Percentiles rank a stretch among this genome's conserved stretches.
Conservation (phyloP, 1,284 basidiomycete genomes). For the Ustilago vetiveriae region DNA sequence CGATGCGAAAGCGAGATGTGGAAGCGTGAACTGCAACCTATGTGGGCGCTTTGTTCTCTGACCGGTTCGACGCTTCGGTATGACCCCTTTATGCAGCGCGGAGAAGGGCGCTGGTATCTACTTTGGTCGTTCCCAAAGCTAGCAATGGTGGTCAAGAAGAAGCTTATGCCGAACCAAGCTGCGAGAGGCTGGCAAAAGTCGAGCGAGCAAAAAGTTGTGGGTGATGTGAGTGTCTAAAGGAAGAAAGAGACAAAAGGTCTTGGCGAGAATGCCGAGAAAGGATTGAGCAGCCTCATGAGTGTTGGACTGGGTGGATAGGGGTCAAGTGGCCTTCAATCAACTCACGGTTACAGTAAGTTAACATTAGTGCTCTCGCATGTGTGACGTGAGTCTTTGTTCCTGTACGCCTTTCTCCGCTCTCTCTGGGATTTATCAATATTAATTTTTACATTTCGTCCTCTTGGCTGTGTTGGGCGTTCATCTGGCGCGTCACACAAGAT, state of each 20-base stretch:
- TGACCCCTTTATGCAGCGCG: no score
- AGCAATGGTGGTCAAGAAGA: not conserved
- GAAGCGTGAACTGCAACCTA: no score
- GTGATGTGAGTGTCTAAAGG: not conserved
- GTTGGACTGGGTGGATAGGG: no score
- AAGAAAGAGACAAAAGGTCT: slow-evolving; percentile 3
- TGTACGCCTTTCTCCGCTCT: not conserved
- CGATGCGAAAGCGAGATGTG: slow-evolving; percentile 14
- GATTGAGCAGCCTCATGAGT: not conserved
- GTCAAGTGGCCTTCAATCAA: not conserved
- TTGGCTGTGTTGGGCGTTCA: not conserved
- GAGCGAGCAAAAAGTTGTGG: not conserved
- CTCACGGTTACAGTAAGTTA: no score
- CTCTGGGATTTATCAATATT: no score
- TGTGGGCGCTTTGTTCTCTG: no score
- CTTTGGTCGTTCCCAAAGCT: not conserved
- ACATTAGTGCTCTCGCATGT: no score
- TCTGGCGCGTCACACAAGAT: not conserved
- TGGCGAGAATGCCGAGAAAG: slow-evolving; percentile 12
- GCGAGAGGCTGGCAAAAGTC: not conserved
- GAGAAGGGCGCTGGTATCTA: not conserved
- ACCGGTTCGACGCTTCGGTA: no score
- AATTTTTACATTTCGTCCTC: no score
- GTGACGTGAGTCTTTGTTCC: no score
- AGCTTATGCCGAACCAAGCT: not conserved